Percentiles rank a stretch among this genome's conserved stretches.
phyloP scores from a whole-genome alignment of 2,329 filamentous ascomycete species.

The Pyrenophora tritici-repentis region DNA sequence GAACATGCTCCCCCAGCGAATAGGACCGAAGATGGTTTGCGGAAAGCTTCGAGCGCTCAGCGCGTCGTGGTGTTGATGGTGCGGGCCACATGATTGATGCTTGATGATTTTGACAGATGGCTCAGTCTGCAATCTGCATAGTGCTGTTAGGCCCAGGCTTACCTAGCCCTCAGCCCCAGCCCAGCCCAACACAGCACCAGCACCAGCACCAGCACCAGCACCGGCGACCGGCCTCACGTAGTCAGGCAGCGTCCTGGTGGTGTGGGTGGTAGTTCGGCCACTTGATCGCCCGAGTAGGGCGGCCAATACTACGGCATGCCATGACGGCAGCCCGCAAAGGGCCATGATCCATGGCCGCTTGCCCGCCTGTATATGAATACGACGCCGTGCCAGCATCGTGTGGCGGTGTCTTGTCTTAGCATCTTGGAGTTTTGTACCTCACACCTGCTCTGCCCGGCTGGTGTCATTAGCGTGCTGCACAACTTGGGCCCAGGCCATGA shows the following conservation, averaged over 20 bases:
- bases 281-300: neutral
- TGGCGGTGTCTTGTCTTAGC: neutral
- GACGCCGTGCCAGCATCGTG: neutral
- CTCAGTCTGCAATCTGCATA: too few relatives aligned
- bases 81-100: conserved; percentile 1
- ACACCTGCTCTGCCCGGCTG: neutral
- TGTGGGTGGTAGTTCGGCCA: neutral
- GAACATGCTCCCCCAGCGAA: neutral
- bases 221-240: too few relatives aligned
- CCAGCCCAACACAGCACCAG: neutral
- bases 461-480: conserved; percentile 7
- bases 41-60: conserved; percentile 6
- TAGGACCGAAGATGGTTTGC: neutral
- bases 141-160: neutral
- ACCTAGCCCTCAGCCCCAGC: neutral
- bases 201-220: too few relatives aligned
- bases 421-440: neutral
- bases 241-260: too few relatives aligned
- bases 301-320: neutral
- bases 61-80: neutral
- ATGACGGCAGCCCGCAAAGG: neutral
- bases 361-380: neutral
- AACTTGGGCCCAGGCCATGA: conserved; percentile 9
- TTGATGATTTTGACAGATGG: too few relatives aligned
- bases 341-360: neutral